phyloP scores from a whole-genome alignment of 495 filamentous ascomycete species.

The Penicillium salamii region DNA sequence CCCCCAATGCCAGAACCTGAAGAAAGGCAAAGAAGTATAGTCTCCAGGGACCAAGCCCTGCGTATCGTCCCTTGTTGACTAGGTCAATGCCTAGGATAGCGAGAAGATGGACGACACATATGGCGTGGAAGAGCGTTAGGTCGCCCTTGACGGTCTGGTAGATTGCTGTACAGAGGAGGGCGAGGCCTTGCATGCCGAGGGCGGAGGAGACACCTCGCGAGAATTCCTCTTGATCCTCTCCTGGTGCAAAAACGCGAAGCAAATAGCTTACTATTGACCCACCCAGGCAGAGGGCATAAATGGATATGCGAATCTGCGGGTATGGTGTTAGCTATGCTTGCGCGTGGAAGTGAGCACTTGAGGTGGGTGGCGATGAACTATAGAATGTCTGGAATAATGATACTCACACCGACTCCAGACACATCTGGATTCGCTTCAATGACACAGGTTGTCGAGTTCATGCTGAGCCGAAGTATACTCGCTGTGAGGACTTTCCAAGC shows the following conservation, averaged over 20 bases:
- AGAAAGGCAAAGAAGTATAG: constrained; percentile 11
- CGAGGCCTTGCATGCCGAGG: constrained; percentile 18
- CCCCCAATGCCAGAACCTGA: constrained; percentile 11
- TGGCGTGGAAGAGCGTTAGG: constrained; percentile 18
- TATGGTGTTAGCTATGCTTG: background rate
- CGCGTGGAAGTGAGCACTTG: too few species aligned
- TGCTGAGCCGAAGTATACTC: background rate
- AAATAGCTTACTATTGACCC: constrained; percentile 15
- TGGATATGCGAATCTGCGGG: constrained; percentile 15
- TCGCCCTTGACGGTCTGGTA: constrained; percentile 17
- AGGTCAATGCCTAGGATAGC: constrained; percentile 13
- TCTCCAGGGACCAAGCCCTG: constrained; percentile 15
- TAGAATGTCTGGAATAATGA: too few species aligned
- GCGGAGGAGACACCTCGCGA: constrained; percentile 16
- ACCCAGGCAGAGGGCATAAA: constrained; percentile 17
- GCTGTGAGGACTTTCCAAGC: background rate
- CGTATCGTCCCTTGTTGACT: constrained; percentile 18
- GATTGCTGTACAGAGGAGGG: constrained; percentile 18
- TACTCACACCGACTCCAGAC: constrained; percentile 14
- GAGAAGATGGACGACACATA: constrained; percentile 17
- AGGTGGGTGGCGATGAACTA: too few species aligned
- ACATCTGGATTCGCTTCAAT: constrained; percentile 17
- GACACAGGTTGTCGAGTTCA: constrained; percentile 14
- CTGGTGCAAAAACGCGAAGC: constrained; percentile 12
- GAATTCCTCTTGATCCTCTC: constrained; percentile 17